A percentile compares a stretch with the other conserved stretches of the same genome.
Evolutionary conservation across 495 filamentous ascomycete species (phyloP).

Genomic region (Daldinia vernicosa): DNA sequence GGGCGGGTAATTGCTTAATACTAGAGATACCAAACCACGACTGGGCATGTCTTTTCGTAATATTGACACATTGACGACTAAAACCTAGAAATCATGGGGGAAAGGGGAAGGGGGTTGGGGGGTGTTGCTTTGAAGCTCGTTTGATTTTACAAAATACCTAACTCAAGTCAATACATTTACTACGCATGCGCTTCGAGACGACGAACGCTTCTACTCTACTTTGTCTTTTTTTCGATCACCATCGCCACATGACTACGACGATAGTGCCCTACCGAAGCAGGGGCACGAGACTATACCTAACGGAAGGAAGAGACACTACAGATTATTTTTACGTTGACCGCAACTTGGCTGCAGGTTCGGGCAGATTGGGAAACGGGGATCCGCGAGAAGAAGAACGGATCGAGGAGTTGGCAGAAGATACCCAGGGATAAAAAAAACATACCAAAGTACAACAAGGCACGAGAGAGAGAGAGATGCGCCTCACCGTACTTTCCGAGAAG

Average conservation of each 20-base stretch:
- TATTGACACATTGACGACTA: constrained; percentile 41
- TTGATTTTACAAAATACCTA: constrained; percentile 32
- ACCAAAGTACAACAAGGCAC: constrained; percentile 20
- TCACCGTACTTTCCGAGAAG: constrained; percentile 30
- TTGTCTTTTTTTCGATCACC: constrained; percentile 5
- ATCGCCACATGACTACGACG: constrained; percentile 19
- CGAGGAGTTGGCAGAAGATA: constrained; percentile 35
- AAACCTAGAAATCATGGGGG: constrained; percentile 36
- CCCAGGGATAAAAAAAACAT: background rate
- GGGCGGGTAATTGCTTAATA: constrained; percentile 43
- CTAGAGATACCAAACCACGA: constrained; percentile 50
- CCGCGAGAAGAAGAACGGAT: constrained; percentile 10
- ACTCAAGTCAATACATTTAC: constrained; percentile 36
- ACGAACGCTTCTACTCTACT: constrained; percentile 26
- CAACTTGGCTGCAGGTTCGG: constrained; percentile 29
- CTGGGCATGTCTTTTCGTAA: constrained; percentile 41
- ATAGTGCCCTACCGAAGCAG: constrained; percentile 10
- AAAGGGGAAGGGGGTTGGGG: constrained; percentile 20
- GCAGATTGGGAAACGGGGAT: constrained; percentile 28
- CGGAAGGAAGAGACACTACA: constrained; percentile 6
- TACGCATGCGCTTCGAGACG: constrained; percentile 30
- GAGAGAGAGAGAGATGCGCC: constrained; percentile 8
- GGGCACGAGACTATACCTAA: constrained; percentile 12
- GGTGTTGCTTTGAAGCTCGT: constrained; percentile 25
- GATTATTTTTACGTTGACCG: constrained; percentile 33